Percentiles rank a stretch among this genome's conserved stretches.
Conservation (phyloP, 768 basidiomycete species). For the Boletus vermiculosoides region DNA sequence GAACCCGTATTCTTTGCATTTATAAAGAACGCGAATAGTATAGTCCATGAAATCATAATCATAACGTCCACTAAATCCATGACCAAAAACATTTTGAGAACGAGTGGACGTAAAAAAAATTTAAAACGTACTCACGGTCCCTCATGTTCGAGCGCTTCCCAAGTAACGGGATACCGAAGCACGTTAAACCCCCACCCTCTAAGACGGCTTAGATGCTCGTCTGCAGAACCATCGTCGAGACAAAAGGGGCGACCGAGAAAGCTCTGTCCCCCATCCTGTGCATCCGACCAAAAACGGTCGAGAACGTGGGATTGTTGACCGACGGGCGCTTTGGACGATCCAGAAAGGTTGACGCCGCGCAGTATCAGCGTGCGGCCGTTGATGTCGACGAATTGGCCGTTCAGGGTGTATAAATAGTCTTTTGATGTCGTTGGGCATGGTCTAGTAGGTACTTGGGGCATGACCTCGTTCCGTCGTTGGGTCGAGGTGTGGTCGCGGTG, state of each 20-base stretch:
- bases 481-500: slow-evolving; percentile 2
- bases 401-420: slow-evolving; percentile 60
- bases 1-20: slow-evolving; percentile 92
- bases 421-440: slow-evolving; percentile 20
- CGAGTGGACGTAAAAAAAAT: not conserved
- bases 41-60: slow-evolving; percentile 94
- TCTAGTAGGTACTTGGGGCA: not conserved
- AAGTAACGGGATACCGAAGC: slow-evolving; percentile 79
- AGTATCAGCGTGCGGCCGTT: slow-evolving; percentile 76
- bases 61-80: slow-evolving; percentile 66
- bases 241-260: slow-evolving; percentile 80
- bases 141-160: slow-evolving; percentile 92
- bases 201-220: slow-evolving; percentile 83
- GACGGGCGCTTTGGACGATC: slow-evolving; percentile 81
- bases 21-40: slow-evolving; percentile 78
- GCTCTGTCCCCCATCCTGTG: slow-evolving; percentile 62
- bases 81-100: not conserved
- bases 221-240: slow-evolving; percentile 80
- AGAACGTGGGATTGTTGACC: slow-evolving; percentile 64
- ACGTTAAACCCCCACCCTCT: slow-evolving; percentile 93
- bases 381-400: slow-evolving; percentile 71
- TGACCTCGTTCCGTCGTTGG: slow-evolving; percentile 1
- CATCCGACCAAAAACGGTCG: slow-evolving; percentile 80
- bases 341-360: slow-evolving; percentile 93
- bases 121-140: slow-evolving; percentile 78